Evolutionary conservation across 2,329 filamentous ascomycete genomes (phyloP).

Genomic region (Monosporascus cannonballus): DNA sequence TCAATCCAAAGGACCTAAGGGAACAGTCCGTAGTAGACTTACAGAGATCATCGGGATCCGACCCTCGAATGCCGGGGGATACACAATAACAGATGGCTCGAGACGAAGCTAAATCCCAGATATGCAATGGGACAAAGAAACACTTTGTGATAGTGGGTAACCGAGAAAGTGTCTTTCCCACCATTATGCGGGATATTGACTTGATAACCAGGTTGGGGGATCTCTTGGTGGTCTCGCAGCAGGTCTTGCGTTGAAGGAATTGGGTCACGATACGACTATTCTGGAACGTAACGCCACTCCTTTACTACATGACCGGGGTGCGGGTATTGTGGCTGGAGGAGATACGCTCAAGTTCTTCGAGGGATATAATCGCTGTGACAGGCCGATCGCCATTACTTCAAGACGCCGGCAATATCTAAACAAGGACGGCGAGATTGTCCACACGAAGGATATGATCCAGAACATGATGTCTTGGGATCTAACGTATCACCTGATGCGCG

Average conservation of each 20-base stretch:
- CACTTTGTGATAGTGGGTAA: background rate
- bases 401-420: constrained; percentile 28
- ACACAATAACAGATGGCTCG: background rate
- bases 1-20: no score
- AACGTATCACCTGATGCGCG: constrained; percentile 37
- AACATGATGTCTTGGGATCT: constrained; percentile 44
- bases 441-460: constrained; percentile 29
- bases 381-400: constrained; percentile 25
- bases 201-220: constrained; percentile 30
- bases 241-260: constrained; percentile 32
- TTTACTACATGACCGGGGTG: constrained; percentile 41
- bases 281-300: constrained; percentile 36
- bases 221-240: constrained; percentile 35
- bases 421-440: constrained; percentile 25
- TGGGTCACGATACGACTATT: constrained; percentile 36
- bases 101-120: background rate
- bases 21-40: no score
- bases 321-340: constrained; percentile 39
- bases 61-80: background rate
- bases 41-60: rapidly evolving
- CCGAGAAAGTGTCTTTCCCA: no score
- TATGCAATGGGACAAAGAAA: background rate
- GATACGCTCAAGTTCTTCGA: constrained; percentile 36
- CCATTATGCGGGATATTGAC: no score
- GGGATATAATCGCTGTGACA: constrained; percentile 31